phyloP scores from a whole-genome alignment of 2,329 filamentous ascomycete species.

The Claviceps africana region DNA sequence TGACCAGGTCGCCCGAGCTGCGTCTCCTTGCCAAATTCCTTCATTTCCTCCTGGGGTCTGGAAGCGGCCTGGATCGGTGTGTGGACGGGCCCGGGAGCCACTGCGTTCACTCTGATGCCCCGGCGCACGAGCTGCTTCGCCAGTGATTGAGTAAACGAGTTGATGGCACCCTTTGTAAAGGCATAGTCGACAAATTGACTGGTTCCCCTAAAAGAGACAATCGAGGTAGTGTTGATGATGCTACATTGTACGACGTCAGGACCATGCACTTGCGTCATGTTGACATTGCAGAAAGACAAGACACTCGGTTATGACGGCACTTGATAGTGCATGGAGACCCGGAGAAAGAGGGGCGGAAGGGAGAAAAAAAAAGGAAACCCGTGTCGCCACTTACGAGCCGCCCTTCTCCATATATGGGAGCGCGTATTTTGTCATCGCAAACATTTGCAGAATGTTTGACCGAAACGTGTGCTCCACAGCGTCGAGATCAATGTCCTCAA shows the following conservation, averaged over 20 bases:
- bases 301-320: too few species aligned
- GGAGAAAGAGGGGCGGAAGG: neutral
- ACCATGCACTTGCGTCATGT: too few species aligned
- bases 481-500: constrained; percentile 39
- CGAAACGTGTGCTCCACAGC: constrained; percentile 42
- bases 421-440: constrained; percentile 44
- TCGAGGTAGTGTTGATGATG: constrained; percentile 43
- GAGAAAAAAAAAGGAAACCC: too few species aligned
- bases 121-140: constrained; percentile 38
- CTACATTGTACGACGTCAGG: constrained; percentile 12
- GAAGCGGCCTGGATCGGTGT: constrained; percentile 30
- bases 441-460: constrained; percentile 43
- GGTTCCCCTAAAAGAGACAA: constrained; percentile 40
- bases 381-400: constrained; percentile 25
- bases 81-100: constrained; percentile 29
- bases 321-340: neutral
- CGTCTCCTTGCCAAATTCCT: constrained; percentile 25
- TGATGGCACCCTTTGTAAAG: constrained; percentile 44
- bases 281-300: too few species aligned
- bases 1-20: constrained; percentile 26
- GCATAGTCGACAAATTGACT: constrained; percentile 38
- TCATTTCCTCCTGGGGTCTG: constrained; percentile 29
- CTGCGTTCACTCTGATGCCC: constrained; percentile 41
- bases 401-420: constrained; percentile 40
- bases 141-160: constrained; percentile 38